Evolutionary conservation across 352 stramenopile species (phyloP).

Genomic region (Pythium plurisporium): DNA sequence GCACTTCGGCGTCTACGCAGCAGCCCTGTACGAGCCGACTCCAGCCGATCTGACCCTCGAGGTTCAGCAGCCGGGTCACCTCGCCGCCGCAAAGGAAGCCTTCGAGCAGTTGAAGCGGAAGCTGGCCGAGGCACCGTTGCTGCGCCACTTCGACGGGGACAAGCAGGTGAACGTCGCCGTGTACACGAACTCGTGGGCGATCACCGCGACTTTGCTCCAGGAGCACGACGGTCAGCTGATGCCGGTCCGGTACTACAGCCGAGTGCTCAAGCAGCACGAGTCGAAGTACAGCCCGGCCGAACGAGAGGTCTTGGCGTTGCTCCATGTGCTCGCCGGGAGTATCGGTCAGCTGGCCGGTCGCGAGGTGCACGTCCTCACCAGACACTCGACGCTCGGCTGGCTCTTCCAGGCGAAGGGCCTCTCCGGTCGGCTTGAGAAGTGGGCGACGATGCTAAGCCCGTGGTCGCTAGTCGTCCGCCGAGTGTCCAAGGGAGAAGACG

Average conservation of each 20-base stretch:
- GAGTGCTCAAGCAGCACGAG: slow-evolving; percentile 7
- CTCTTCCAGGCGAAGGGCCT: slow-evolving; percentile 7
- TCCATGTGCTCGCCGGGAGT: neutral
- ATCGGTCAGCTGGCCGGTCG: neutral
- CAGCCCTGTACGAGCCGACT: slow-evolving; percentile 4
- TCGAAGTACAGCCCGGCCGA: neutral
- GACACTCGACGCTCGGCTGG: neutral
- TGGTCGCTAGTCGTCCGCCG: slow-evolving; percentile 7
- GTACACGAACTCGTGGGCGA: slow-evolving; percentile 7
- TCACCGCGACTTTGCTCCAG: neutral
- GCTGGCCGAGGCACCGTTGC: neutral
- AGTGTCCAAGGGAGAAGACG: slow-evolving; percentile 4
- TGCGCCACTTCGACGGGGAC: neutral
- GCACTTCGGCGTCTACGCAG: slow-evolving; percentile 13
- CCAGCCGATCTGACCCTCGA: neutral
- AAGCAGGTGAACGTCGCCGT: neutral
- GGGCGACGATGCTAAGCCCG: slow-evolving; percentile 3
- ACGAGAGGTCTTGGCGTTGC: slow-evolving; percentile 4
- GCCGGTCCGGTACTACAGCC: slow-evolving; percentile 6
- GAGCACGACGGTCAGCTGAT: neutral
- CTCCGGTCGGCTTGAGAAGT: slow-evolving; percentile 1
- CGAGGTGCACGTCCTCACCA: slow-evolving; percentile 1
- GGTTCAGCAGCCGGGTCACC: neutral
- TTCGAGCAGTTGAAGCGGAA: slow-evolving; percentile 2
- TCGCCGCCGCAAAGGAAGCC: neutral